These are phyloP conservation scores for Lactarius evosmus DNA, from an alignment of 768 basidiomycete species.

Conservation along the genomic window DNA sequence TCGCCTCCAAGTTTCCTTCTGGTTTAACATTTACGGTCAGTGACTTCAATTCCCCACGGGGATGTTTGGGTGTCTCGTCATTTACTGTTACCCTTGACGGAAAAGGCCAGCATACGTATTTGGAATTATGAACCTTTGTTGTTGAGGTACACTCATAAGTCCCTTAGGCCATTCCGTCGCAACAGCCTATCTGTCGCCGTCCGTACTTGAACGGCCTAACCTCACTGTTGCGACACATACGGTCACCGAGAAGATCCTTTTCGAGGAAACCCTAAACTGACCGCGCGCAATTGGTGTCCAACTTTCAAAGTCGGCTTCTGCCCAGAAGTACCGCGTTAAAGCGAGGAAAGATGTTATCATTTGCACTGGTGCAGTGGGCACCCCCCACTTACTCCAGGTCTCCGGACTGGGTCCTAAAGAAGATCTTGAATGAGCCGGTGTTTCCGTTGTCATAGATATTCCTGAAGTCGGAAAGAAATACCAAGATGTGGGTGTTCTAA, in stretches of 20 bases:
- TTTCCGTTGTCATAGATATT: conserved; percentile 24
- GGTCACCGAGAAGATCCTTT: conserved; percentile 8
- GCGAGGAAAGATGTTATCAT: conserved; percentile 28
- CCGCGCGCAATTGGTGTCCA: conserved; percentile 18
- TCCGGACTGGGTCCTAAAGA: conserved; percentile 41
- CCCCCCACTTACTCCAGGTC: conserved; percentile 41
- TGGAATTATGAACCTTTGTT: background rate
- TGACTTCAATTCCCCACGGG: conserved; percentile 14
- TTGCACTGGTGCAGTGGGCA: conserved; percentile 25
- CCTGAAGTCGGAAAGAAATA: conserved; percentile 8
- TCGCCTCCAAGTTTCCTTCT: too few relatives aligned
- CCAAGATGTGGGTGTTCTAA: conserved; percentile 5
- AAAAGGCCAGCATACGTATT: conserved; percentile 12
- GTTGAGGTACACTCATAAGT: background rate
- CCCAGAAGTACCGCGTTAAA: conserved; percentile 11
- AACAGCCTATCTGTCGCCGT: conserved; percentile 10
- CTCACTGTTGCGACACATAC: conserved; percentile 14
- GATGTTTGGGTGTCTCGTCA: conserved; percentile 5
- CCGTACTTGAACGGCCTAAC: conserved; percentile 33
- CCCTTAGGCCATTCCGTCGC: conserved; percentile 13
- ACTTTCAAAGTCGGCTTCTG: conserved; percentile 1
- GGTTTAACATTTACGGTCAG: background rate
- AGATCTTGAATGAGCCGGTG: conserved; percentile 33
- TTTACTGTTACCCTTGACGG: conserved; percentile 7
- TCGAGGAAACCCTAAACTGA: background rate